phyloP scores from a whole-genome alignment of 257 asterid genomes.

The Scutellaria minor region DNA sequence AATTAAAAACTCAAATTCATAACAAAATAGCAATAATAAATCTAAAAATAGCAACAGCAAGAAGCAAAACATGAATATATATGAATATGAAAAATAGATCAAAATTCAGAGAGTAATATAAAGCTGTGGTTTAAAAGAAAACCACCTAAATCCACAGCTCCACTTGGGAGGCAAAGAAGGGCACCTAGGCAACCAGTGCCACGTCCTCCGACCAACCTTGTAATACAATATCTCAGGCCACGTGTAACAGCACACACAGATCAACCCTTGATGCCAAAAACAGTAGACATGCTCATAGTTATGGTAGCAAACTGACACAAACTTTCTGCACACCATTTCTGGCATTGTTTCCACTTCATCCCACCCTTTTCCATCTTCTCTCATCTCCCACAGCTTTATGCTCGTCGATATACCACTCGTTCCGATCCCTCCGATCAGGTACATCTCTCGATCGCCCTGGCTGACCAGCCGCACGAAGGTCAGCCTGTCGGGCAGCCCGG shows the following conservation, averaged over 20 bases:
- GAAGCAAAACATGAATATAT: neutral
- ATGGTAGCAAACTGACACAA: constrained; percentile 68
- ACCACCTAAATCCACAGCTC: constrained; percentile 91
- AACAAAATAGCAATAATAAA: neutral
- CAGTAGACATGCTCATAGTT: constrained; percentile 81
- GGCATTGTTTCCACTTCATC: constrained; percentile 61
- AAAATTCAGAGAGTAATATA: constrained; percentile 38
- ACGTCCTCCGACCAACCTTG: constrained; percentile 58
- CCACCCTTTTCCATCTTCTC: constrained; percentile 52
- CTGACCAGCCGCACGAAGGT: constrained; percentile 59
- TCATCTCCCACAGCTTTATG: constrained; percentile 68
- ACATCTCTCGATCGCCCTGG: constrained; percentile 47
- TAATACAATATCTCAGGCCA: constrained; percentile 85
- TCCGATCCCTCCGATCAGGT: constrained; percentile 76
- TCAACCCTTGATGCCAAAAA: constrained; percentile 78
- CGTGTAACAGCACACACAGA: constrained; percentile 73
- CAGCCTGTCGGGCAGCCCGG: constrained; percentile 44
- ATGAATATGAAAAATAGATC: neutral
- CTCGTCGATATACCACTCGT: constrained; percentile 65
- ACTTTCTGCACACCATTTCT: constrained; percentile 64
- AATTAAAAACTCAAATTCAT: neutral
- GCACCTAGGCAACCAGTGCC: constrained; percentile 89
- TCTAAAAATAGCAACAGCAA: neutral
- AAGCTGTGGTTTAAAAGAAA: constrained; percentile 69
- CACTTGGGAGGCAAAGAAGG: constrained; percentile 78